Percentiles rank a stretch among this genome's conserved stretches.
phyloP scores from a whole-genome alignment of 352 stramenopile genomes.

The Pythium guiyangense region DNA sequence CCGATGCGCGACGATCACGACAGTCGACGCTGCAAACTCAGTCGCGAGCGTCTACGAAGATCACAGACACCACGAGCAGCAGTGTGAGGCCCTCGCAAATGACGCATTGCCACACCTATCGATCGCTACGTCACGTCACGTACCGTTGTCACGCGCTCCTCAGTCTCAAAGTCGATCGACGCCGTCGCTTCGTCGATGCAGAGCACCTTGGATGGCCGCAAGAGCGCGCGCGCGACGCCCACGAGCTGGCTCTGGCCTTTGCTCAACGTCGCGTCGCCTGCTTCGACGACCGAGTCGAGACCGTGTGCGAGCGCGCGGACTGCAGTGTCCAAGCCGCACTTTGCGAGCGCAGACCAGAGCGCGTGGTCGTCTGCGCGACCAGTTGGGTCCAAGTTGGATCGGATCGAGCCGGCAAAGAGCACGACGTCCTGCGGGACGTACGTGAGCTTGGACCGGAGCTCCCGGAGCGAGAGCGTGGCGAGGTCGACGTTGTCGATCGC shows the following conservation, averaged over 20 bases:
- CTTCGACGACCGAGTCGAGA: constrained; percentile 45
- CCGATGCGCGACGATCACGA: constrained; percentile 97
- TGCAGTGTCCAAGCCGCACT: constrained; percentile 39
- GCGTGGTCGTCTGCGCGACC: constrained; percentile 31
- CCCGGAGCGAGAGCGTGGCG: constrained; percentile 44
- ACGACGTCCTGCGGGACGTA: constrained; percentile 85
- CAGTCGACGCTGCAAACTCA: constrained; percentile 92
- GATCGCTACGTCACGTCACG: not conserved
- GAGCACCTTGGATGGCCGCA: constrained; percentile 91
- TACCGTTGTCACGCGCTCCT: constrained; percentile 72
- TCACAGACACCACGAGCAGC: constrained; percentile 1
- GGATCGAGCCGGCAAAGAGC: constrained; percentile 78
- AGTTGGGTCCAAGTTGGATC: constrained; percentile 81
- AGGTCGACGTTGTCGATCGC: constrained; percentile 74
- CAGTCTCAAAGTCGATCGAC: constrained; percentile 88
- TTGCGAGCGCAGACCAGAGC: constrained; percentile 52
- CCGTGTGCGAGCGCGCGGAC: constrained; percentile 40
- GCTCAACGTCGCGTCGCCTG: constrained; percentile 51
- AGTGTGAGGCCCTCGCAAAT: not conserved
- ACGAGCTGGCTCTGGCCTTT: constrained; percentile 74
- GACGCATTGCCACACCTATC: not conserved
- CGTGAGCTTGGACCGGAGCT: constrained; percentile 64
- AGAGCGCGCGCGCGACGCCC: constrained; percentile 68
- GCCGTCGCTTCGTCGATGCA: constrained; percentile 91
- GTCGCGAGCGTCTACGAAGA: constrained; percentile 77